phyloP scores from a whole-genome alignment of 306 rosid species.

The Carpinus fangiana region DNA sequence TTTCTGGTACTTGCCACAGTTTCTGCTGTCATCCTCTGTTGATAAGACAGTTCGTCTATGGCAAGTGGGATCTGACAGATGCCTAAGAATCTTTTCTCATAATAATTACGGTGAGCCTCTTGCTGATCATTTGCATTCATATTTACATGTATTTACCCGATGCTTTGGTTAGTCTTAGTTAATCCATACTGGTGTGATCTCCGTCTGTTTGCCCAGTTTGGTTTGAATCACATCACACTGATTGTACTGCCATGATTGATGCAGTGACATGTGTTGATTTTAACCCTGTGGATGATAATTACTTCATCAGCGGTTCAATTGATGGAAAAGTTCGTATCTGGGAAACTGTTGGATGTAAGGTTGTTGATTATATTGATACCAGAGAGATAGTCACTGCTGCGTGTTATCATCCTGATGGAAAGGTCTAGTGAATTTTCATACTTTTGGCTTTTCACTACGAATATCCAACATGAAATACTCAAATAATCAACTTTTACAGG shows the following conservation, averaged over 20 bases:
- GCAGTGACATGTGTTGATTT: slow-evolving; percentile 87
- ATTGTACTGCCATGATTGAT: slow-evolving; percentile 28
- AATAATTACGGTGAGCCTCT: slow-evolving; percentile 71
- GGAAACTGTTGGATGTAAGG: slow-evolving; percentile 73
- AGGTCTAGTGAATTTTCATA: slow-evolving; percentile 45
- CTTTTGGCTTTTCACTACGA: background rate
- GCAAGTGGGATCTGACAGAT: slow-evolving; percentile 66
- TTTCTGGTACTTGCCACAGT: slow-evolving; percentile 43
- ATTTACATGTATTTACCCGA: background rate
- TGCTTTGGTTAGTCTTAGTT: slow-evolving; percentile 27
- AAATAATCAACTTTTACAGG: slow-evolving; percentile 51
- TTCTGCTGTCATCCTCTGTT: slow-evolving; percentile 77
- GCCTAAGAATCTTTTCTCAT: slow-evolving; percentile 69
- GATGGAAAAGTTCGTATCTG: slow-evolving; percentile 97
- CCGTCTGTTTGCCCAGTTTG: slow-evolving; percentile 2
- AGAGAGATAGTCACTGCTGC: slow-evolving; percentile 91
- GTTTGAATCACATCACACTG: slow-evolving; percentile 8
- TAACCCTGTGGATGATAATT: slow-evolving; percentile 70
- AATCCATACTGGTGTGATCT: slow-evolving; percentile 6
- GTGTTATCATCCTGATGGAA: slow-evolving; percentile 72
- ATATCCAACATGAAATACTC: background rate
- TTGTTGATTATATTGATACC: slow-evolving; percentile 74
- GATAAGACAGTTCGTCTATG: slow-evolving; percentile 87
- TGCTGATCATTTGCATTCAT: slow-evolving; percentile 8
- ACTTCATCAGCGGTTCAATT: slow-evolving; percentile 88